These are phyloP conservation scores for Crithidia bombi DNA, from an alignment of 208 protist genomes.

Conservation along the genomic window DNA sequence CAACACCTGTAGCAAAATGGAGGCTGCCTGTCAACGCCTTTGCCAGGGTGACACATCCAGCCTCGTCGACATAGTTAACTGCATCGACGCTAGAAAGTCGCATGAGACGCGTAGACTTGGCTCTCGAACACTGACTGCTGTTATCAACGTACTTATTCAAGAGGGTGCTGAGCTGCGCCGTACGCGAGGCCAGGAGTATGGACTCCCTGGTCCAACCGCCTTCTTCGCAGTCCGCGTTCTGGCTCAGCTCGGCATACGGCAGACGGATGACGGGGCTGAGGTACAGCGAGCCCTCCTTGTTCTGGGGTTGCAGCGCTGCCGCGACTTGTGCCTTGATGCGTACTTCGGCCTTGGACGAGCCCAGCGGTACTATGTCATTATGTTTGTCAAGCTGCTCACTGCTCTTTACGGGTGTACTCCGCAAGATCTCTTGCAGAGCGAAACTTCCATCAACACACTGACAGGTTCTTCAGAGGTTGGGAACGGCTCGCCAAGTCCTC, in stretches of 20 bases:
- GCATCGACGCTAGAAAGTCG: slow-evolving; percentile 32
- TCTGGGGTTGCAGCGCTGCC: slow-evolving; percentile 45
- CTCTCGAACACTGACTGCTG: slow-evolving; percentile 7
- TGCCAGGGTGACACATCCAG: slow-evolving; percentile 41
- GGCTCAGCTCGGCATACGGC: slow-evolving; percentile 19
- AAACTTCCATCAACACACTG: slow-evolving; percentile 21
- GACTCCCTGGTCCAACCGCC: slow-evolving; percentile 24
- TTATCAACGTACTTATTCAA: slow-evolving; percentile 43
- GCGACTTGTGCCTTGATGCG: slow-evolving; percentile 55
- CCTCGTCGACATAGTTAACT: slow-evolving; percentile 44
- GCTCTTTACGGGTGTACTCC: slow-evolving; percentile 32
- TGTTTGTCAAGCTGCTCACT: slow-evolving; percentile 48
- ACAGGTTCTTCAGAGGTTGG: slow-evolving; percentile 1
- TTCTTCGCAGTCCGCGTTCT: slow-evolving; percentile 52
- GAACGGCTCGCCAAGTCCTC: not conserved
- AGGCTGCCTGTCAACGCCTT: slow-evolving; percentile 35
- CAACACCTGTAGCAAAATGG: slow-evolving; percentile 32
- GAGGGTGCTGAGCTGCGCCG: slow-evolving; percentile 31
- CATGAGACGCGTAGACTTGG: slow-evolving; percentile 4
- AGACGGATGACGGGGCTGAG: slow-evolving; percentile 18
- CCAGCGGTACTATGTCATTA: slow-evolving; percentile 39
- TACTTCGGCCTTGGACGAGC: slow-evolving; percentile 38
- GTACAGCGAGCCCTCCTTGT: slow-evolving; percentile 33
- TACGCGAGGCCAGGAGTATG: not conserved
- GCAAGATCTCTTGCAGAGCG: slow-evolving; percentile 38